phyloP scores from a whole-genome alignment of 2,329 filamentous ascomycete species.

The Aschersonia sp. region DNA sequence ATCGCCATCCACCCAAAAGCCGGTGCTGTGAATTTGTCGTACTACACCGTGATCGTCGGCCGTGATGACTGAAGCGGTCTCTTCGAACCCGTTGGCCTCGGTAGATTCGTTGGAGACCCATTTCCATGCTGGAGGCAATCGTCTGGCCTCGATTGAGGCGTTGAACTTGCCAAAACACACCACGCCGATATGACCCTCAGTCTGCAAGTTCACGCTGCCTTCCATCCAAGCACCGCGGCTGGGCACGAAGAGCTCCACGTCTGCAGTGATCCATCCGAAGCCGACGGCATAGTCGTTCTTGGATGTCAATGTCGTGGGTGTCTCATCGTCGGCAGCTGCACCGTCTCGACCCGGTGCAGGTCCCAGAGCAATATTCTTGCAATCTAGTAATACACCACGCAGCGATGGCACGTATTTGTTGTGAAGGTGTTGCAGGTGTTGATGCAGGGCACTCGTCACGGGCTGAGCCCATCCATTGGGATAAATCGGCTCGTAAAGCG shows the following conservation, averaged over 20 bases:
- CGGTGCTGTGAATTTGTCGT: conserved; percentile 40
- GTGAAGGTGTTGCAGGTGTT: conserved; percentile 60
- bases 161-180: conserved; percentile 89
- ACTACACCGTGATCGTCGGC: conserved; percentile 37
- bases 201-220: conserved; percentile 73
- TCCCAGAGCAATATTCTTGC: conserved; percentile 53
- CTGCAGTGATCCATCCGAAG: conserved; percentile 78
- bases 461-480: conserved; percentile 57
- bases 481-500: conserved; percentile 64
- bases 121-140: conserved; percentile 65
- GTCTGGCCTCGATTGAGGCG: conserved; percentile 63
- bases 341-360: conserved; percentile 37
- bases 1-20: conserved; percentile 60
- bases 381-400: conserved; percentile 60
- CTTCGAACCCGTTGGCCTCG: conserved; percentile 25
- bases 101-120: conserved; percentile 50
- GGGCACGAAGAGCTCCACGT: conserved; percentile 73
- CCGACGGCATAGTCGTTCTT: conserved; percentile 75
- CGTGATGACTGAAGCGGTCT: conserved; percentile 24
- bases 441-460: conserved; percentile 54
- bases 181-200: conserved; percentile 76
- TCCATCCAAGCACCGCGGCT: conserved; percentile 59
- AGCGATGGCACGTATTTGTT: conserved; percentile 64
- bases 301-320: conserved; percentile 31
- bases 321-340: conserved; percentile 32